A percentile compares a stretch with the other conserved stretches of the same genome.
phyloP scores from a whole-genome alignment of 768 basidiomycete species.

The Gloeophyllum trabeum region DNA sequence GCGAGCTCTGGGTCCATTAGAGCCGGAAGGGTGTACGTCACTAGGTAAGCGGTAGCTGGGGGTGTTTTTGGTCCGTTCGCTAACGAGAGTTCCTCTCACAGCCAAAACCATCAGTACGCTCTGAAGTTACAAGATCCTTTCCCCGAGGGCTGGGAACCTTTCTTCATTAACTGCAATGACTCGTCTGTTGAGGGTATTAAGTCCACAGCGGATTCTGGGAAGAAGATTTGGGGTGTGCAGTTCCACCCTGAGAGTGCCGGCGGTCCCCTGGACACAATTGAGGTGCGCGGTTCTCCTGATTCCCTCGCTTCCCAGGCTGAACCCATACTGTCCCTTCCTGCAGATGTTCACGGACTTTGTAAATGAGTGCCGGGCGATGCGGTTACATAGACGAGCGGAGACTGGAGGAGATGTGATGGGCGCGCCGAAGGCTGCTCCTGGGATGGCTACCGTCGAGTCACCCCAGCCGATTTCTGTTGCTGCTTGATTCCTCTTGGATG shows the following conservation, averaged over 20 bases:
- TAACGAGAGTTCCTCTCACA: conserved; percentile 15
- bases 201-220: conserved; percentile 81
- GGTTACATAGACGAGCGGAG: conserved; percentile 15
- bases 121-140: conserved; percentile 87
- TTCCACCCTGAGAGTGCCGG: conserved; percentile 99
- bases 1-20: conserved; percentile 90
- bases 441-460: background rate
- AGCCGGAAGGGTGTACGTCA: conserved; percentile 95
- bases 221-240: conserved; percentile 94
- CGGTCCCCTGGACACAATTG: conserved; percentile 97
- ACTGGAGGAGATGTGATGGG: background rate
- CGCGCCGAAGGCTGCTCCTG: background rate
- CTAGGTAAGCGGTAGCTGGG: conserved; percentile 41
- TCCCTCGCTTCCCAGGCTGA: conserved; percentile 2
- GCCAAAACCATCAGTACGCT: conserved; percentile 99
- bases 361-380: conserved; percentile 60
- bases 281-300: conserved; percentile 36
- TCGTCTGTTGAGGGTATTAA: conserved; percentile 99
- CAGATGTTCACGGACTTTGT: conserved; percentile 97
- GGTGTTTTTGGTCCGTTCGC: background rate
- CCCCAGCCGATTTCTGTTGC: conserved; percentile 3
- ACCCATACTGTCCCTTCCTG: background rate
- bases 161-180: conserved; percentile 99
- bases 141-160: conserved; percentile 96
- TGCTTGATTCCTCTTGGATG: background rate